These are phyloP conservation scores for Serendipita sp. DNA, from an alignment of 768 basidiomycete species.

Conservation along the genomic window DNA sequence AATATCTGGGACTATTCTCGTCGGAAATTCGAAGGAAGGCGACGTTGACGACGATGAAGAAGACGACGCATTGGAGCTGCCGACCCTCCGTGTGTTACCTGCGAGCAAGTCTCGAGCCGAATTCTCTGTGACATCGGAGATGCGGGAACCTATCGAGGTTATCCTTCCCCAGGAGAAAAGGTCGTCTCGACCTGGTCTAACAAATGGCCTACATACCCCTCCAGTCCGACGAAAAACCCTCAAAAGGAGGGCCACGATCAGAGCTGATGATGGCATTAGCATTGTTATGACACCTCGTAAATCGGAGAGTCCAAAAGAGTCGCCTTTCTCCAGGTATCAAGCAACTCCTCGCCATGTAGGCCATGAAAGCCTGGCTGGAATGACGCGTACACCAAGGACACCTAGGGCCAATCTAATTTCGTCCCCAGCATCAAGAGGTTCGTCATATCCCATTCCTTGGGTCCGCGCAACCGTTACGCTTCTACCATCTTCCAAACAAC, in stretches of 20 bases:
- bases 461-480: constrained; percentile 39
- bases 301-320: neutral
- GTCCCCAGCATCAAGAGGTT: constrained; percentile 24
- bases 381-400: neutral
- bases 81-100: constrained; percentile 51
- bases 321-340: neutral
- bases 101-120: constrained; percentile 42
- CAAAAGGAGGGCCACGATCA: constrained; percentile 17
- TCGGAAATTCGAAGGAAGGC: constrained; percentile 20
- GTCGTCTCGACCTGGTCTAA: constrained; percentile 34
- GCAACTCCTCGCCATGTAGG: neutral
- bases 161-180: constrained; percentile 35
- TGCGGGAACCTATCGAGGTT: constrained; percentile 35
- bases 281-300: neutral
- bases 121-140: constrained; percentile 42
- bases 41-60: constrained; percentile 22
- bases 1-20: constrained; percentile 46
- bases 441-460: constrained; percentile 44
- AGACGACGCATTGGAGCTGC: constrained; percentile 40
- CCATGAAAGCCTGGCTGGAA: neutral
- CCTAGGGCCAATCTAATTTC: neutral
- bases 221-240: constrained; percentile 18
- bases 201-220: constrained; percentile 35
- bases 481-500: constrained; percentile 17
- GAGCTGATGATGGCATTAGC: neutral